Evolutionary conservation across 495 filamentous ascomycete species (phyloP).

Genomic region (Penicillium riverlandense): DNA sequence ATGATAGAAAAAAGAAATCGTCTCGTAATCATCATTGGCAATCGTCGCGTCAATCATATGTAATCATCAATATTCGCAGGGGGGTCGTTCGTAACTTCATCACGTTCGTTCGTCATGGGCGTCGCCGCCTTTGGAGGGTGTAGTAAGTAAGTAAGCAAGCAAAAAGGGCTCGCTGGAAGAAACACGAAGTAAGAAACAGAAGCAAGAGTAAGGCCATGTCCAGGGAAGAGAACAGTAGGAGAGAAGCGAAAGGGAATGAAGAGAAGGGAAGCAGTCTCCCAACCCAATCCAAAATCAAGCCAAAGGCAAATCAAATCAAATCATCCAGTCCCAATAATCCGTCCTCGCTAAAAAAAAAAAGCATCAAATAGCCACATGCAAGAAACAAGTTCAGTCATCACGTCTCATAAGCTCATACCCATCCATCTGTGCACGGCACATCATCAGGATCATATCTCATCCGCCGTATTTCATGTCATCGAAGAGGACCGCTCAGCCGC

Average conservation of each 20-base stretch:
- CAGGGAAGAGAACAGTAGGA: too few species aligned
- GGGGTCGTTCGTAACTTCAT: constrained; percentile 13
- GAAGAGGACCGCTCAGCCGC: too few species aligned
- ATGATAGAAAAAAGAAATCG: too few species aligned
- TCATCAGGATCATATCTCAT: too few species aligned
- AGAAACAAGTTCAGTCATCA: not conserved
- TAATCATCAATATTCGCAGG: constrained; percentile 51
- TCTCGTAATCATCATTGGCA: too few species aligned
- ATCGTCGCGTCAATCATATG: too few species aligned
- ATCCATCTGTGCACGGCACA: too few species aligned
- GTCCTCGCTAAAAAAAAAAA: constrained; percentile 13
- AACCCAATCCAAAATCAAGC: too few species aligned
- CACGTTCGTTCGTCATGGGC: constrained; percentile 38
- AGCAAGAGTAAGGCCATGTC: constrained; percentile 39
- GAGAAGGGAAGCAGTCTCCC: constrained; percentile 3
- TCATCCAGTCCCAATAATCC: too few species aligned
- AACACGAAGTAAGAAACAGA: constrained; percentile 50
- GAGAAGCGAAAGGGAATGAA: not conserved
- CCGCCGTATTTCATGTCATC: too few species aligned
- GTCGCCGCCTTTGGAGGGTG: constrained; percentile 58
- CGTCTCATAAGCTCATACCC: too few species aligned
- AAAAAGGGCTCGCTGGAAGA: constrained; percentile 8
- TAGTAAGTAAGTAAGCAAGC: constrained; percentile 45
- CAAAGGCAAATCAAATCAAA: constrained; percentile 4
- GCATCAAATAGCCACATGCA: constrained; percentile 10